Base-by-base conservation (phyloP, 2,329 filamentous ascomycete species). In the Ramularia collo-cygni region DNA sequence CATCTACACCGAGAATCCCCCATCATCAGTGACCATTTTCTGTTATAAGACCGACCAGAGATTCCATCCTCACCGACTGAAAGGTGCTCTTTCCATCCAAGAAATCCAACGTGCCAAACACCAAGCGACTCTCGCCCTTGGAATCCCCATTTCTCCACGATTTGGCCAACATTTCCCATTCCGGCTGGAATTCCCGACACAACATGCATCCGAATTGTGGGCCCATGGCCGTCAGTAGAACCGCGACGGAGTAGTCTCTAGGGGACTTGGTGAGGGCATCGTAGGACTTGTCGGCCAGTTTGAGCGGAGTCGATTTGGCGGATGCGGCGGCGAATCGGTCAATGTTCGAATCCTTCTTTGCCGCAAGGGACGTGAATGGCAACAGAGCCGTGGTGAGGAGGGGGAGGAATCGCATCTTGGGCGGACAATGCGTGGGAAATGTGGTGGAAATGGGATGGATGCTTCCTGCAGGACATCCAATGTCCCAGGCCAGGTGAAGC, bases 41-140 rank as follows among this genome's bases (percentile, higher is more conserved):
- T 28, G 16, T 3, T n/a, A 7, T n/a, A 8, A 10, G 4, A 21
- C 10, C 26, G 17, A 27, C n/a, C 27, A 35, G n/a, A n/a, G n/a
- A n/a, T 4, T 1, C 10, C 14, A 31, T 12, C 56, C 72, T 50
- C 72, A 95, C 89, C 67, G 84, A 85, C 68, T 95, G 78, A 57
- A 98, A 98, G 2, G 83, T 82, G 13, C 79, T 75, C 59, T 84
- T 84, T 33, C 92, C 92, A 55, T 94, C 81, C 28, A 73, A 64
- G 60, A 98, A 98, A 64, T 98, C 92, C 55, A 98, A 67, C 5
- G 85, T 90, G 16, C 77, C 82, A 65, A 90, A 93, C 31, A 96
- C 63, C 49, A 94, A 56, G 46, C 82, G 75, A 18, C 80, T 83
- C 51, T 85, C 74, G 38, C 73, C 82, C 43, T 77, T 70, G 69